Percentiles rank a stretch among this genome's conserved stretches.
phyloP scores from a whole-genome alignment of 2,329 filamentous ascomycete species.

The Penicillium concentricum region DNA sequence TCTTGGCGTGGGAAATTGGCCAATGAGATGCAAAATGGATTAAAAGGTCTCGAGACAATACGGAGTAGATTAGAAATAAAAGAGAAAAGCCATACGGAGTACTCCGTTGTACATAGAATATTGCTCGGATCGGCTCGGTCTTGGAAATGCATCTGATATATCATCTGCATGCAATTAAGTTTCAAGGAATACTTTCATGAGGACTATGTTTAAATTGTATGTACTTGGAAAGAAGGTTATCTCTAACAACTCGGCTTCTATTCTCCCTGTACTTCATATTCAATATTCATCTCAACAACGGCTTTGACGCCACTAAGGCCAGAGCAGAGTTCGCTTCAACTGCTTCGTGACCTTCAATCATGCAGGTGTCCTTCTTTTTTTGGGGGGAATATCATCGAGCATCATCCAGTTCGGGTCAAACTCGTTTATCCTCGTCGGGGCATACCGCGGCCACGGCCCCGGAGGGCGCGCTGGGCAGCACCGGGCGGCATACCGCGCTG shows the following conservation, averaged over 20 bases:
- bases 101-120: background rate
- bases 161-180: background rate
- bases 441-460: conserved; percentile 86
- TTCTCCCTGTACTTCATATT: conserved; percentile 12
- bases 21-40: background rate
- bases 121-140: background rate
- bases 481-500: conserved; percentile 71
- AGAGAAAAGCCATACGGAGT: background rate
- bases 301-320: conserved; percentile 8
- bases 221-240: conserved; percentile 11
- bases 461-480: conserved; percentile 83
- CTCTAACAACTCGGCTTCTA: conserved; percentile 12
- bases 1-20: background rate
- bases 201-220: conserved; percentile 8
- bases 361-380: conserved; percentile 13
- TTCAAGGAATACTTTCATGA: conserved; percentile 1
- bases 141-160: background rate
- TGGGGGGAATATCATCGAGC: conserved; percentile 13
- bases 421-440: conserved; percentile 49
- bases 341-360: background rate
- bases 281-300: conserved; percentile 9
- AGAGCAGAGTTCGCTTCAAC: background rate
- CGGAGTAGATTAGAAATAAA: too few relatives aligned
- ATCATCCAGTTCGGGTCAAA: conserved; percentile 27
- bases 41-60: background rate